phyloP scores from a whole-genome alignment of 140 eudicot species.

The Oenanthe javanica region DNA sequence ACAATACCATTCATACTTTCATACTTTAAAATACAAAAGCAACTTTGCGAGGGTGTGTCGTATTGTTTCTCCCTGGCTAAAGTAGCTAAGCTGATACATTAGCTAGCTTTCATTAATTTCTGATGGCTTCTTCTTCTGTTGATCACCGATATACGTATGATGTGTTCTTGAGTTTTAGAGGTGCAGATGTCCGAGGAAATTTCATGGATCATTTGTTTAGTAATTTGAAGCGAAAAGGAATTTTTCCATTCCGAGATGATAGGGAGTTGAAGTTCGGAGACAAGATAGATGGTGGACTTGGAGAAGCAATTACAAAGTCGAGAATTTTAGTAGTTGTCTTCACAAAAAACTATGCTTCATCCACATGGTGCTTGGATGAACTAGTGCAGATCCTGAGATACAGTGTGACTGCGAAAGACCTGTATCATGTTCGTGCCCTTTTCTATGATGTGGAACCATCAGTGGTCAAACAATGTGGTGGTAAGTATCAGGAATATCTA shows the following conservation, averaged over 20 bases:
- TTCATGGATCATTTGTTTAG: slow-evolving; percentile 7
- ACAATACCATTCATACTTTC: too few species aligned
- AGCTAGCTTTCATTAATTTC: neutral
- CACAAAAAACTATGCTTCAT: slow-evolving; percentile 10
- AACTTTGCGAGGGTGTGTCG: neutral
- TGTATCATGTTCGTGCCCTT: neutral
- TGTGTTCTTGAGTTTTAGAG: slow-evolving; percentile 11
- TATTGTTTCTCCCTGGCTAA: neutral
- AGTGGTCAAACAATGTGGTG: neutral
- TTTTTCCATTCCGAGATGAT: slow-evolving; percentile 4
- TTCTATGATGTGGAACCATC: neutral
- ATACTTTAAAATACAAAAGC: too few species aligned
- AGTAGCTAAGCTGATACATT: neutral
- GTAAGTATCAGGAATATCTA: neutral
- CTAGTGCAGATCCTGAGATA: neutral
- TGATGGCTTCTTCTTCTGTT: neutral
- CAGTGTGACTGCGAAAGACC: neutral
- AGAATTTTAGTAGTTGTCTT: neutral
- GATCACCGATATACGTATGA: neutral
- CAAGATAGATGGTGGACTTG: neutral
- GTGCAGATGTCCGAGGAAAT: neutral
- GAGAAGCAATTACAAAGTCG: neutral
- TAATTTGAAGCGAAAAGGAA: neutral
- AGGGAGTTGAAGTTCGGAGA: neutral
- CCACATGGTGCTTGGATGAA: slow-evolving; percentile 12